phyloP scores from a whole-genome alignment of 148 eudicot genomes.

The Camellia granthamiana region DNA sequence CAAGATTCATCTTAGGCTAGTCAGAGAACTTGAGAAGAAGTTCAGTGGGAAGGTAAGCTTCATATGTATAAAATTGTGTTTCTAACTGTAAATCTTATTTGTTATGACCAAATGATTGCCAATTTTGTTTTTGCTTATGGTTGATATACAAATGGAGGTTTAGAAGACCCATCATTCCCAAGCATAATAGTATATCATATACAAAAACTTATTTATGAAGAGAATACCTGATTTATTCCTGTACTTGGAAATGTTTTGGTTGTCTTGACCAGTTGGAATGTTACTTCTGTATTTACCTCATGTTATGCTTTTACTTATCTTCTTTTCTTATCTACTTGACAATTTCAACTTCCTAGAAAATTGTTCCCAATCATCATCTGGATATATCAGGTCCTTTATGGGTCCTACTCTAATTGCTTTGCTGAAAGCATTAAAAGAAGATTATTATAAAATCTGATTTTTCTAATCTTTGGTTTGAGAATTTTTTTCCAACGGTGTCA shows the following conservation, averaged over 20 bases:
- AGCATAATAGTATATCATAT: background rate
- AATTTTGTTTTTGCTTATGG: background rate
- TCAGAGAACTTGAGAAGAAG: conserved; percentile 89
- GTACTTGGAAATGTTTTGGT: too few species aligned
- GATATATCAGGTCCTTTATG: background rate
- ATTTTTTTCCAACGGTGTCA: too few species aligned
- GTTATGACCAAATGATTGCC: background rate
- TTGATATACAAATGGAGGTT: background rate
- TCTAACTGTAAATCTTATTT: too few species aligned
- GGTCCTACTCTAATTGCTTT: background rate
- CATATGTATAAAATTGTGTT: background rate
- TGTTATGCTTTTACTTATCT: too few species aligned
- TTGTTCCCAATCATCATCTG: background rate
- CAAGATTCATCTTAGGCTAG: conserved; percentile 68
- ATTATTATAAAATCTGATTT: too few species aligned
- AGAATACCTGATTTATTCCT: background rate
- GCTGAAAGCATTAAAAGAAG: background rate
- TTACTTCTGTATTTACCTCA: background rate
- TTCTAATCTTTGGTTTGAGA: too few species aligned
- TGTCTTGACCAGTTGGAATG: too few species aligned
- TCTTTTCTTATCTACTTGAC: background rate
- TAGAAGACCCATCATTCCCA: background rate
- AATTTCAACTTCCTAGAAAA: too few species aligned
- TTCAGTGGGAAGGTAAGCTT: conserved; percentile 85
- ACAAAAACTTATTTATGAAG: background rate